Evolutionary conservation across 2,329 filamentous ascomycete species (phyloP).

Genomic region (Aspergillus quadrilineatus): DNA sequence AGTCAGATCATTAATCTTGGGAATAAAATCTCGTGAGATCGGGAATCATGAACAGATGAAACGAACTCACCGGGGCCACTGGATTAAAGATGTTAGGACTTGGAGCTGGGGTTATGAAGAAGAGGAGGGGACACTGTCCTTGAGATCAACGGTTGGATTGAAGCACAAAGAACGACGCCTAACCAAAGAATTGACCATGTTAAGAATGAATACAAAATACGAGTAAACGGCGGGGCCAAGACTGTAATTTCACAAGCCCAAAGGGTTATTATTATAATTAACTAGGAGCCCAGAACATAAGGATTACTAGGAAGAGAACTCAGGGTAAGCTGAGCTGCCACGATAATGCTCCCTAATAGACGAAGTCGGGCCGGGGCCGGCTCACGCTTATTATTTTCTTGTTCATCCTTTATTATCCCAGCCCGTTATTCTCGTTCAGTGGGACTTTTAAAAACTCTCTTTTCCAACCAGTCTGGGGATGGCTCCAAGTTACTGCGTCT

Average conservation of each 20-base stretch:
- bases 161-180: background rate
- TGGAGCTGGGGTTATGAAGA: background rate
- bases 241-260: conserved; percentile 10
- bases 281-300: background rate
- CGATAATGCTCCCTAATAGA: background rate
- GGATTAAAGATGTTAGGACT: background rate
- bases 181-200: background rate
- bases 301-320: background rate
- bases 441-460: conserved; percentile 13
- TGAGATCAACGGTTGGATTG: background rate
- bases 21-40: background rate
- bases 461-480: conserved; percentile 11
- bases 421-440: background rate
- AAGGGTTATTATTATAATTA: background rate
- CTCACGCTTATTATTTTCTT: conserved; percentile 16
- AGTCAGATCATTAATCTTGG: background rate
- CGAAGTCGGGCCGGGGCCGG: conserved; percentile 10
- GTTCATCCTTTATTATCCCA: conserved; percentile 13
- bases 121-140: background rate
- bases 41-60: background rate
- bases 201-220: conserved; percentile 1
- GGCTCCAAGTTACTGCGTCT: conserved; percentile 1
- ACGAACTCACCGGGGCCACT: background rate
- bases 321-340: conserved; percentile 12
- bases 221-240: conserved; percentile 2